Base-by-base conservation (phyloP, 2,329 filamentous ascomycete species). In the Calonectria multiphialidica region DNA sequence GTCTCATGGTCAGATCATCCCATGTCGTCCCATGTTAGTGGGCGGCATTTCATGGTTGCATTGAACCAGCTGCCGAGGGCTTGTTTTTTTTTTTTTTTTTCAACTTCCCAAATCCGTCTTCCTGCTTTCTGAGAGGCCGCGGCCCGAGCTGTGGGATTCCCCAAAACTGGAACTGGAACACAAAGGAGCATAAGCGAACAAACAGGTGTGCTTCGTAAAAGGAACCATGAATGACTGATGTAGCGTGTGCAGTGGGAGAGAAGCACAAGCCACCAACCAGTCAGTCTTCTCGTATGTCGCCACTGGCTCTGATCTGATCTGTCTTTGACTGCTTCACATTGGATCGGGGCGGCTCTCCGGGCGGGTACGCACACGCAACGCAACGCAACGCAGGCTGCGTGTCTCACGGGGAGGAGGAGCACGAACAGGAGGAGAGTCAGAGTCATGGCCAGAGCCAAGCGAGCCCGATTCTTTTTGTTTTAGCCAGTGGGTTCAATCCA, bases 1-100 rank as follows among this genome's bases (percentile, higher is more conserved):
- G 28, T 16, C 30, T 23, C 33, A 28, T 59, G 57, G 64, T 62
- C 53, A 64, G 63, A 69, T 62, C 55, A 68, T 74, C 37, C 57
- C 62, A 44, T 61, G 33, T 53, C 47, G 28, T 63, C 71, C 57
- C 62, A 45, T 70, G 55, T 68, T 45, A 49, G 53, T 21, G 13
- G 33, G 53, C 53, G 53, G 53, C 33, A 37, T 71, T 47, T 37
- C 28, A 50, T 42, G 30, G 53, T 61, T 21, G 53, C 66, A 68
- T 68, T 33, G 66, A 42, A 42, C 25, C 25, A 44, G 66, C 35
- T 62, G 21, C 55, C 55, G 66, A 63, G 40, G 23, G 23, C 23
- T 23, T 40, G 23, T 30, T 7, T 40, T 10, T 25, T 21, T 40
- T 33, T 30, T 7, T 40, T 10, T 25, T 21, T 25, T 5, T 30